Conservation (phyloP, 1,139 yeast species). For the Entelexis paramagnoliae region DNA sequence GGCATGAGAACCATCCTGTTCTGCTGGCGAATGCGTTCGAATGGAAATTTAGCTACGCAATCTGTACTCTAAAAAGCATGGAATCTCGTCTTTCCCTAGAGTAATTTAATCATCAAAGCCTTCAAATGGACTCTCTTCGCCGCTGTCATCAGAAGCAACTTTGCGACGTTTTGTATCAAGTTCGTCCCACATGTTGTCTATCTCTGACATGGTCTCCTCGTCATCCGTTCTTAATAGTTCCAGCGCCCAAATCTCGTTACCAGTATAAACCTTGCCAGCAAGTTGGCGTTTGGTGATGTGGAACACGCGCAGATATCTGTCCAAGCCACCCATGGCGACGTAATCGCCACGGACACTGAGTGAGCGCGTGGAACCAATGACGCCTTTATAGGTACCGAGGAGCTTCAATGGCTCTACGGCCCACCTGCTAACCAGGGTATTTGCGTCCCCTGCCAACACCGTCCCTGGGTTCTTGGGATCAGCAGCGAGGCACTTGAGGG, state of each 20-base stretch:
- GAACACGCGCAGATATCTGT: constrained; percentile 72
- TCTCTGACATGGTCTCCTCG: constrained; percentile 24
- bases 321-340: constrained; percentile 67
- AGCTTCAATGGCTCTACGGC: constrained; percentile 18
- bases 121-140: constrained; percentile 22
- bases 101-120: constrained; percentile 7
- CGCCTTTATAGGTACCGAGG: constrained; percentile 25
- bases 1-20: too few relatives aligned
- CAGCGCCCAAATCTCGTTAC: constrained; percentile 58
- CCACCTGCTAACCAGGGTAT: constrained; percentile 19
- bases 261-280: constrained; percentile 62
- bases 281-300: constrained; percentile 48
- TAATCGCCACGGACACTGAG: constrained; percentile 22
- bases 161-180: constrained; percentile 18
- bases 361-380: constrained; percentile 26
- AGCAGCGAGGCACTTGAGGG: constrained; percentile 23
- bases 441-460: constrained; percentile 25
- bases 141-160: constrained; percentile 3
- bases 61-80: too few relatives aligned
- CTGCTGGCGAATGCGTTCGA: too few relatives aligned
- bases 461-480: constrained; percentile 11
- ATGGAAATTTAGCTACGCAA: too few relatives aligned
- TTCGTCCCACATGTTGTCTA: constrained; percentile 30
- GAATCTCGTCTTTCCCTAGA: too few relatives aligned
- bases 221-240: constrained; percentile 36